Conservation (phyloP, 768 basidiomycete species). For the Tephrocybe rancida region DNA sequence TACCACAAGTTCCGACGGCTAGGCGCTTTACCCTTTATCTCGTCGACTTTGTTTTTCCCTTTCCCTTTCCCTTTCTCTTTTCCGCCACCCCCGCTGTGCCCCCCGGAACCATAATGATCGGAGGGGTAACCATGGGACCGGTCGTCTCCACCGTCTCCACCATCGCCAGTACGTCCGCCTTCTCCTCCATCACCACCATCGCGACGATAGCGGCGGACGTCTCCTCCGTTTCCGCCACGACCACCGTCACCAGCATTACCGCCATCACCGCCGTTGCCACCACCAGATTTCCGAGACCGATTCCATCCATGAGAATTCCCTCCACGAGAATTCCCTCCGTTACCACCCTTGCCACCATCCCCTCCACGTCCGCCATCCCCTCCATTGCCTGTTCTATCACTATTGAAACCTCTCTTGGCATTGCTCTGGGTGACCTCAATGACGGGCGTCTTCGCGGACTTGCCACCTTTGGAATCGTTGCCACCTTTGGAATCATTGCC, state of each 20-base stretch:
- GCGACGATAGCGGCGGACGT: neutral
- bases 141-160: slow-evolving; percentile 4
- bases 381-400: neutral
- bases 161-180: slow-evolving; percentile 5
- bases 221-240: neutral
- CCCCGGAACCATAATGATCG: neutral
- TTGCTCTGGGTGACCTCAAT: too few species aligned
- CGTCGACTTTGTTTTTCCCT: neutral
- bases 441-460: too few species aligned
- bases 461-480: too few species aligned
- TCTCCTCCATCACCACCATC: neutral
- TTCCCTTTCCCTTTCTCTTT: neutral
- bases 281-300: too few species aligned
- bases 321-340: neutral
- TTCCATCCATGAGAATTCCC: too few species aligned
- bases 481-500: too few species aligned
- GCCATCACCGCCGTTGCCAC: neutral
- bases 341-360: neutral
- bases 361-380: neutral
- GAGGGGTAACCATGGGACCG: neutral
- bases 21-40: too few species aligned
- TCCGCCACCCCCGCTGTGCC: slow-evolving; percentile 8
- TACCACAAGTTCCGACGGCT: neutral
- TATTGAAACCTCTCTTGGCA: neutral
- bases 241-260: neutral